A percentile compares a stretch with the other conserved stretches of the same genome.
Conservation (phyloP, 345 rosid genomes). For the Populus pruinosa region DNA sequence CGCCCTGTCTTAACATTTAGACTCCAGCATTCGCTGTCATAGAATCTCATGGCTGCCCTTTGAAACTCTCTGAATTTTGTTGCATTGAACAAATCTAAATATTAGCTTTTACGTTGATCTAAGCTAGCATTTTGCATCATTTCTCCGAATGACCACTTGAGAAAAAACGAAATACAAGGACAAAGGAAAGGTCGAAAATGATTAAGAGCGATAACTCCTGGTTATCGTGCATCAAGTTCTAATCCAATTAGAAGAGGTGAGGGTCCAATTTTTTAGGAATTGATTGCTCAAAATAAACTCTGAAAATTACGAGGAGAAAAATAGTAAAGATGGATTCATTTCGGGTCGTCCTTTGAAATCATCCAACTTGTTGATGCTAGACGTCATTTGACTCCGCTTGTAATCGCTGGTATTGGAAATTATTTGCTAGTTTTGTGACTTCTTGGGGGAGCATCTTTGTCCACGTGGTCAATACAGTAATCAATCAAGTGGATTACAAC, state of each 20-base stretch:
- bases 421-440: background rate
- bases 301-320: background rate
- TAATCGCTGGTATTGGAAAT: background rate
- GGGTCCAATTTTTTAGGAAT: conserved; percentile 4
- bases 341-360: background rate
- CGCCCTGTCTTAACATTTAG: background rate
- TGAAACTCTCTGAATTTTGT: too few relatives aligned
- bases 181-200: too few relatives aligned
- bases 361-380: conserved; percentile 4
- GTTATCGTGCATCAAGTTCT: conserved; percentile 15
- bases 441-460: background rate
- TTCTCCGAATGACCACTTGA: background rate
- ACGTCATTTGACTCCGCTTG: background rate
- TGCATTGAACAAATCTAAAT: too few relatives aligned
- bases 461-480: background rate
- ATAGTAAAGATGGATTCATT: background rate
- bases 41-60: too few relatives aligned
- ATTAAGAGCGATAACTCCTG: background rate
- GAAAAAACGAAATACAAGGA: background rate
- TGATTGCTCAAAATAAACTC: conserved; percentile 9
- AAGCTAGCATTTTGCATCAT: too few relatives aligned
- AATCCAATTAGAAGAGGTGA: background rate
- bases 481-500: conserved; percentile 37
- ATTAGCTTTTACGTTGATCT: too few relatives aligned
- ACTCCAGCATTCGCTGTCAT: too few relatives aligned